Evolutionary conservation across 2,329 filamentous ascomycete species (phyloP), one percentile per base, ranked within the genome.

Genomic region (Thyridium curvatum): DNA sequence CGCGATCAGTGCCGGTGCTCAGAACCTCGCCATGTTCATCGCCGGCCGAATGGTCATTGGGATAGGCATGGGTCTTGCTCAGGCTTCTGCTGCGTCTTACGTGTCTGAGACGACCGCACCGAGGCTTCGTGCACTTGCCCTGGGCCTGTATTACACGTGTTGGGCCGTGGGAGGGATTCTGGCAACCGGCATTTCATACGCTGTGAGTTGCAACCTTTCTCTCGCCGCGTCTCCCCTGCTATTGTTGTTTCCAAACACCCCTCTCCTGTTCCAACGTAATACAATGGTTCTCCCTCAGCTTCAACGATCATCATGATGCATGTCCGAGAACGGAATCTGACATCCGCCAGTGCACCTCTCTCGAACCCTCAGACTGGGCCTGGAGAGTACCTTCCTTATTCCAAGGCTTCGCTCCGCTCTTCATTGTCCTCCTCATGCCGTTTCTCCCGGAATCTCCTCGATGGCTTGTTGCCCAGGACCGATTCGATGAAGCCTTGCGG

Each of bases 381-480:
- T 52, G 49, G 49, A 43, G 49, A 10, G 30, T 46, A 3, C 47
- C 51, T 4, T 50, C 41, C 35, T 42, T 49, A 7, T 30, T 53
- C 18, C 51, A 53, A 37, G 46, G 38, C 18, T 34, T 50, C 32
- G 44, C 42, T 10, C 46, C 46, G 31, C 3, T 52, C 16, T 34
- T 52, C 15, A 37, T 42, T 18, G 32, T 49, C 4, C 16, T 21
- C n/a, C 35, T 50, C 15, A 37, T 47, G 32, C 41, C 38, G 2
- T 44, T 47, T 18, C 18, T 49, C 13, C 46, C 54, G 8, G 52
- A 62, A 18, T 60, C 57, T 0, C 59, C 59, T 8, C 52, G 60
- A 6, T 65, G 59, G 58, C 51, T 64, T 10, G 56, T 52, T 44
- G 50, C 52, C 26, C 52, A 59, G n/a, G 48, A 46, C 26, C 52